Evolutionary conservation across 2,329 filamentous ascomycete species (phyloP).

Genomic region (Rhynchosporium secalis): DNA sequence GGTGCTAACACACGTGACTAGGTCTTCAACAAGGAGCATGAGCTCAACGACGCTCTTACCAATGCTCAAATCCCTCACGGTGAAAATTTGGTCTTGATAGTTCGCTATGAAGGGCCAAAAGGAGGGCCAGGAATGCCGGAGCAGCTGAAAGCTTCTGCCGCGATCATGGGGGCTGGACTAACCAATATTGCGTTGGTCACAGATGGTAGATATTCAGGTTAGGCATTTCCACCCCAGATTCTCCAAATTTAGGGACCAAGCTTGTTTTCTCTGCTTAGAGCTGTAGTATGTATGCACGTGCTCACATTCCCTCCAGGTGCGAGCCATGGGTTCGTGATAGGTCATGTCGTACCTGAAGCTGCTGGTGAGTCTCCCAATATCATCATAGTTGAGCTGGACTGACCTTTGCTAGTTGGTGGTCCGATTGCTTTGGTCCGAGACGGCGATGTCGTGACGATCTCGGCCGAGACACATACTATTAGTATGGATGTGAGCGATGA

Average conservation of each 20-base stretch:
- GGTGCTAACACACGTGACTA: background rate
- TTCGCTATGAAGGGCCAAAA: conserved; percentile 91
- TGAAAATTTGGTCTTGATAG: conserved; percentile 85
- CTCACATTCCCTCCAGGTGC: conserved; percentile 45
- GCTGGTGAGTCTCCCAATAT: conserved; percentile 45
- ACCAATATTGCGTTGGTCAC: conserved; percentile 89
- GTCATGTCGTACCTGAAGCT: conserved; percentile 89
- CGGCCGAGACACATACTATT: conserved; percentile 72
- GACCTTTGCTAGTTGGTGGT: conserved; percentile 60
- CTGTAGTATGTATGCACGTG: no score
- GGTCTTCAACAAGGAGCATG: conserved; percentile 84
- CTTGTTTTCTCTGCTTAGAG: no score
- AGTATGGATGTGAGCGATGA: conserved; percentile 67
- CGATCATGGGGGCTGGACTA: conserved; percentile 89
- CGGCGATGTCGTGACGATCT: conserved; percentile 83
- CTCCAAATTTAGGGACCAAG: no score
- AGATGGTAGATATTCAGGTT: conserved; percentile 82
- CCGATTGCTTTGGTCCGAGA: conserved; percentile 81
- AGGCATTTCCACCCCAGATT: no score
- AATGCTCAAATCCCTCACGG: conserved; percentile 65
- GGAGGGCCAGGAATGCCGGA: conserved; percentile 97
- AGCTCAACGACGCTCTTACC: conserved; percentile 74
- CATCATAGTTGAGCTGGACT: background rate
- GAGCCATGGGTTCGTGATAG: conserved; percentile 89
- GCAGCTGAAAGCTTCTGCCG: conserved; percentile 82